These are phyloP conservation scores for Dianthus caryophyllus DNA, from an alignment of 148 eudicot species.

Conservation along the genomic window DNA sequence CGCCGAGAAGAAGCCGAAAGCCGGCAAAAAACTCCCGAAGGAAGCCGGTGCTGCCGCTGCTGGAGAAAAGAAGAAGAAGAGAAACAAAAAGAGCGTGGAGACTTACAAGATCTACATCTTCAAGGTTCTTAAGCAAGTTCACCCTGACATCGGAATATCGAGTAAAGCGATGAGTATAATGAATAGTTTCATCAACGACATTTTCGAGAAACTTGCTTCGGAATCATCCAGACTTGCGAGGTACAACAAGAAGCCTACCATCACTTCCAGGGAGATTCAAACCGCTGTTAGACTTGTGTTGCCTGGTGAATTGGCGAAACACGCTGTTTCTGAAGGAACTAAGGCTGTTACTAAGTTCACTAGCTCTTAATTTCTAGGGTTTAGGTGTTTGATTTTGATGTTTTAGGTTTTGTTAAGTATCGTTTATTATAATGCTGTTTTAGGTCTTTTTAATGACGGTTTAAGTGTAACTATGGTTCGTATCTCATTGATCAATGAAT, in stretches of 20 bases:
- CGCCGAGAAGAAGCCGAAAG: constrained; percentile 53
- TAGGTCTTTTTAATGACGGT: background rate
- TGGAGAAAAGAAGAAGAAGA: constrained; percentile 60
- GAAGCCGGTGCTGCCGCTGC: constrained; percentile 39
- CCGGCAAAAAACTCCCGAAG: constrained; percentile 54
- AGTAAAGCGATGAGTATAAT: constrained; percentile 63
- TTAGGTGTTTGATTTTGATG: background rate
- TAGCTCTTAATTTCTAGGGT: constrained; percentile 19
- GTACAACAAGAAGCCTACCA: constrained; percentile 51
- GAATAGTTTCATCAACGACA: constrained; percentile 57
- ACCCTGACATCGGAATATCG: constrained; percentile 57
- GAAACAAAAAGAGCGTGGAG: constrained; percentile 48
- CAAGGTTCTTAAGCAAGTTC: constrained; percentile 58
- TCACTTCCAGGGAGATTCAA: constrained; percentile 47
- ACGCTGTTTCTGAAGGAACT: constrained; percentile 49
- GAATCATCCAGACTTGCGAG: constrained; percentile 41
- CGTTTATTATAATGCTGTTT: background rate
- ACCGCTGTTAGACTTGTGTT: constrained; percentile 44
- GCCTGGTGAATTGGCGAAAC: constrained; percentile 49
- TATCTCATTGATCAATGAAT: no score
- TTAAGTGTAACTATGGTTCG: background rate
- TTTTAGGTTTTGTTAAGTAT: background rate
- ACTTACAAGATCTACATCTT: constrained; percentile 69
- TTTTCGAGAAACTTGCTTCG: constrained; percentile 54
- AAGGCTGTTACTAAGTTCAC: constrained; percentile 52